Evolutionary conservation across 805 yeast species (phyloP).

Genomic region (Wickerhamomyces silvicola): DNA sequence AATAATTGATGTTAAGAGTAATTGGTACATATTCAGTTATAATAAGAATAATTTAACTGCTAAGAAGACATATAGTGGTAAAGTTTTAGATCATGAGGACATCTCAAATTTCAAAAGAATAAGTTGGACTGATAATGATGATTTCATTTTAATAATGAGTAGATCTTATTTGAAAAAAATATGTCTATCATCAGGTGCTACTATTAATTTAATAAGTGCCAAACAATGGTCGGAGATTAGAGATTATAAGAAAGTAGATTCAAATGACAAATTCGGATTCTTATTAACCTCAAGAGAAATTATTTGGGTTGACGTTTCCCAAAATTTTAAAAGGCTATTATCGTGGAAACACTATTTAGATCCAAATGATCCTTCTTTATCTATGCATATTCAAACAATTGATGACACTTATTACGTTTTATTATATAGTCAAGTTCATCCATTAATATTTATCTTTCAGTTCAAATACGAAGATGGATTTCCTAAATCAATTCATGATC

Average conservation of each 20-base stretch:
- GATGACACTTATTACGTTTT: constrained; percentile 16
- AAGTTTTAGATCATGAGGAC: constrained; percentile 36
- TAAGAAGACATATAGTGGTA: constrained; percentile 9
- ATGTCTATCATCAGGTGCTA: constrained; percentile 20
- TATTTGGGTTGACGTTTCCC: constrained; percentile 38
- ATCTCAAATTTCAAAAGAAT: constrained; percentile 51
- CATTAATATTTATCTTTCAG: constrained; percentile 27
- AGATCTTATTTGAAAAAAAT: constrained; percentile 37
- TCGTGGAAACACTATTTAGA: constrained; percentile 71
- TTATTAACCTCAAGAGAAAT: constrained; percentile 64
- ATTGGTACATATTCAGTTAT: constrained; percentile 37
- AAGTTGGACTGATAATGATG: constrained; percentile 33
- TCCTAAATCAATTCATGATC: constrained; percentile 35
- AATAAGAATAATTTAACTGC: background rate
- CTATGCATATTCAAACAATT: constrained; percentile 27
- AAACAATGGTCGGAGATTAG: constrained; percentile 28
- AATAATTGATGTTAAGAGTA: constrained; percentile 46
- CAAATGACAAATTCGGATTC: constrained; percentile 33
- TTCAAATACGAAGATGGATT: constrained; percentile 28
- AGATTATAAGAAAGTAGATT: constrained; percentile 31
- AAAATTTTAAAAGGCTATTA: constrained; percentile 39
- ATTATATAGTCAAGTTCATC: constrained; percentile 26
- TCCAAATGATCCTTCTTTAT: constrained; percentile 47
- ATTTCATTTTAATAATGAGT: constrained; percentile 29
- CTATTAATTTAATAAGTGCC: constrained; percentile 24